Evolutionary conservation across 1,284 basidiomycete species (phyloP), one percentile per base, ranked within the genome.

Genomic region (Cerrena zonata): DNA sequence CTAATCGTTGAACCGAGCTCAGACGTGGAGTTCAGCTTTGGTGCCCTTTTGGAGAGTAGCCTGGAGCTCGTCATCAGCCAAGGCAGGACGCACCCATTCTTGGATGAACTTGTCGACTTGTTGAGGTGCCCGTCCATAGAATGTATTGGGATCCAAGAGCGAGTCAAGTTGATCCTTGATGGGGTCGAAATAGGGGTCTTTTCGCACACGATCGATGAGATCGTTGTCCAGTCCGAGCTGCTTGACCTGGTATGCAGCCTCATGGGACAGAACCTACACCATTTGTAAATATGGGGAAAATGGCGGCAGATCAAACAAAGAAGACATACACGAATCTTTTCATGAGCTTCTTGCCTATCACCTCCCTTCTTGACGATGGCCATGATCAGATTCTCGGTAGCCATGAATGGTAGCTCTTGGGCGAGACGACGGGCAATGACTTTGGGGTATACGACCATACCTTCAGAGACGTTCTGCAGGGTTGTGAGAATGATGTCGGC

Each of bases 341-440:
- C 96, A 69, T 99, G 95, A 36, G 93, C 94, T 68, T 91, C 90
- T 71, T 99, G 96, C 37, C 96, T 79, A 69, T 99, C 95, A 1
- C 94, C 96, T 38, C 94, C 94, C 49, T 76, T 78, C 71, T 95
- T 95, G 53, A 99, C 96, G 55, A 99, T 86, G 11, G 94, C 94
- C 96, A 99, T 99, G 75, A 99, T 99, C 69, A 99, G 81, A 71
- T 99, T 99, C 71, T 97, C 94, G 2, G 94, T 94, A 2, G 91
- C 91, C 96, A 99, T 99, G 79, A 99, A 99, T 2, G 96, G 96
- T 30, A 99, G 78, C 71, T 99, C 96, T 68, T 96, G 91, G 19
- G 84, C 71, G 66, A 99, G 95, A 39, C 92, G 84, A 41, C 94
- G 84, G 4, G 78, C 87, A 61, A 99, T 99, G 58, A 99, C 95